Evolutionary conservation across 1,139 yeast species (phyloP), one percentile per base, ranked within the genome.

Genomic region (Suhomyces panamericanus): DNA sequence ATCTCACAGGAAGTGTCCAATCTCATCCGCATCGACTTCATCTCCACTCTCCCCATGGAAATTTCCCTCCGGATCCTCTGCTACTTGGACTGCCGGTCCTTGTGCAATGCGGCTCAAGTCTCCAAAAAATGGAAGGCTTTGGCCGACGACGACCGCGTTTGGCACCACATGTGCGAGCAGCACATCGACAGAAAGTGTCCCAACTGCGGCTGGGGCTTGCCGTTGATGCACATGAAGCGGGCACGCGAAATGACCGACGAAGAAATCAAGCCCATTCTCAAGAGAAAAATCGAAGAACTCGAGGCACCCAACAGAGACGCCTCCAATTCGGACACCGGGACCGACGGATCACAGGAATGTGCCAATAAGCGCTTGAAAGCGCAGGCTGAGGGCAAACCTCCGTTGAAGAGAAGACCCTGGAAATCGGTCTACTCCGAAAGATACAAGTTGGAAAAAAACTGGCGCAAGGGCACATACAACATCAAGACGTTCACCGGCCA

Each of bases 81-180:
- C 56, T 91, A 87, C 62, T 71, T 93, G 53, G 99, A 93, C 63
- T 91, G 98, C 63, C 85, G 83, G 41, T 87, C 96, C 17, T 75
- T 93, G 42, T 91, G 98, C 66, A 83, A 81, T 55, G 97, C 98
- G 0, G 96, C 98, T 0, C 95, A 86, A 65, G 99, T 93, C 3
- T 85, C 91, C 35, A 77, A 81, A 43, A 80, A 79, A 46, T 93
- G 99, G 99, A 83, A 87, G 59, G 71, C 73, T 43, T 70, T 93
- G 45, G 98, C 99, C 1, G 97, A 93, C 64, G 97, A 91, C 62
- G 98, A 93, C 59, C 70, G 95, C 43, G 98, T 93, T 6, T 93
- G 99, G 99, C 95, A 93, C 63, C 90, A 93, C 55, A 86, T 93
- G 93, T 93, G 99, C 64, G 96, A 90, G 63, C 99, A 93, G 65